Conservation (phyloP, 148 eudicot genomes). For the Silene uniflora region DNA sequence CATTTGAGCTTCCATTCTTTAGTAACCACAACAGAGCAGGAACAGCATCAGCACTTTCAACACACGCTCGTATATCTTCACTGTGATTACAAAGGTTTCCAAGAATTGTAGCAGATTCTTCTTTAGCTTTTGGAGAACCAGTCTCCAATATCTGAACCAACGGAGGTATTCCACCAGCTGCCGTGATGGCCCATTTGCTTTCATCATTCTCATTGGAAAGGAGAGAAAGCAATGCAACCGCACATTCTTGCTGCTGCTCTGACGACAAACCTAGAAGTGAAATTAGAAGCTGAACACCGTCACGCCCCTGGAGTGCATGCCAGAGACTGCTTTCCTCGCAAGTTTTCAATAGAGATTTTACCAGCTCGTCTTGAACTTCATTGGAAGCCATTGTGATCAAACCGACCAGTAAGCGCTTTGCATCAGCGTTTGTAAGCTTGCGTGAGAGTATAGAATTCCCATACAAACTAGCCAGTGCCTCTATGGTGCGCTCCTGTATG, state of each 20-base stretch:
- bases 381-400: constrained; percentile 93
- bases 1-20: constrained; percentile 92
- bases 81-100: constrained; percentile 99
- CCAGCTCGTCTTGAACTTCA: constrained; percentile 91
- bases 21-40: constrained; percentile 96
- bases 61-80: constrained; percentile 98
- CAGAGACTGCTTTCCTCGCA: constrained; percentile 87
- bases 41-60: constrained; percentile 99
- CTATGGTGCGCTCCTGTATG: constrained; percentile 93
- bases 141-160: constrained; percentile 97
- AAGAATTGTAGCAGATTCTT: constrained; percentile 90
- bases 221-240: constrained; percentile 91
- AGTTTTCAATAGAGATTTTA: constrained; percentile 71
- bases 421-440: constrained; percentile 89
- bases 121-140: constrained; percentile 95
- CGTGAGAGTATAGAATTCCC: constrained; percentile 68
- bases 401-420: constrained; percentile 90
- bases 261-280: constrained; percentile 98
- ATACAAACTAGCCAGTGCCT: constrained; percentile 97
- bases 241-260: constrained; percentile 99
- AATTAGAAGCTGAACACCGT: constrained; percentile 94
- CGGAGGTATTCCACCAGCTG: constrained; percentile 99
- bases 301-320: constrained; percentile 97
- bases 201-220: constrained; percentile 92
- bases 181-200: constrained; percentile 99